These are phyloP conservation scores for Schrenkiella parvula DNA, from an alignment of 345 rosid species.

Conservation along the genomic window DNA sequence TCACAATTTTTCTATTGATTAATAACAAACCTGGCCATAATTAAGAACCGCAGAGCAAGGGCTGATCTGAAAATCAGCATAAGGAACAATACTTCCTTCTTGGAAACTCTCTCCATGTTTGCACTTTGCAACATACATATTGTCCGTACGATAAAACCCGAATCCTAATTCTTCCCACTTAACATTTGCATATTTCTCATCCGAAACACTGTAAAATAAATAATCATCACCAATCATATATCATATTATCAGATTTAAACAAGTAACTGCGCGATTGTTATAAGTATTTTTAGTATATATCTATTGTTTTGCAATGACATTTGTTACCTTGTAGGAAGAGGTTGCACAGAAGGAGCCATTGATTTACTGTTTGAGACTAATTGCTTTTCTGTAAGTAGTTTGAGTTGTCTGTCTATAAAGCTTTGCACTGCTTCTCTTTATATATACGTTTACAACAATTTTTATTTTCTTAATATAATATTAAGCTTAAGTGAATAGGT, in stretches of 20 bases:
- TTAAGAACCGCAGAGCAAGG: slow-evolving; percentile 35
- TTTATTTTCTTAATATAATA: neutral
- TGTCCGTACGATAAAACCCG: slow-evolving; percentile 15
- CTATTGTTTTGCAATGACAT: neutral
- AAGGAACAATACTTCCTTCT: slow-evolving; percentile 33
- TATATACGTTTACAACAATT: neutral
- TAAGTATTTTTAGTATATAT: neutral
- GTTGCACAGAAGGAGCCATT: slow-evolving; percentile 28
- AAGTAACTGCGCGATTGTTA: neutral
- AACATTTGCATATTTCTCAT: slow-evolving; percentile 30
- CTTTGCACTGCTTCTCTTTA: slow-evolving; percentile 21
- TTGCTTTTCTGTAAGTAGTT: slow-evolving; percentile 3
- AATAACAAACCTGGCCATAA: slow-evolving; percentile 32
- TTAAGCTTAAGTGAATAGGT: neutral
- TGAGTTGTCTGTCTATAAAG: neutral
- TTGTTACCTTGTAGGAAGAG: slow-evolving; percentile 17
- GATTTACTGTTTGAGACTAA: slow-evolving; percentile 7
- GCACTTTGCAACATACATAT: slow-evolving; percentile 31
- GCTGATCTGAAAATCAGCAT: slow-evolving; percentile 15
- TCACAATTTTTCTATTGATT: neutral
- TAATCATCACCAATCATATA: neutral
- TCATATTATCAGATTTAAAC: neutral
- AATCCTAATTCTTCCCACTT: slow-evolving; percentile 34
- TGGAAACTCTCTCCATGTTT: slow-evolving; percentile 32
- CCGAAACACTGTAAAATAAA: slow-evolving; percentile 15